phyloP scores from a whole-genome alignment of 2,329 filamentous ascomycete genomes.

The Aspergillus texensis region DNA sequence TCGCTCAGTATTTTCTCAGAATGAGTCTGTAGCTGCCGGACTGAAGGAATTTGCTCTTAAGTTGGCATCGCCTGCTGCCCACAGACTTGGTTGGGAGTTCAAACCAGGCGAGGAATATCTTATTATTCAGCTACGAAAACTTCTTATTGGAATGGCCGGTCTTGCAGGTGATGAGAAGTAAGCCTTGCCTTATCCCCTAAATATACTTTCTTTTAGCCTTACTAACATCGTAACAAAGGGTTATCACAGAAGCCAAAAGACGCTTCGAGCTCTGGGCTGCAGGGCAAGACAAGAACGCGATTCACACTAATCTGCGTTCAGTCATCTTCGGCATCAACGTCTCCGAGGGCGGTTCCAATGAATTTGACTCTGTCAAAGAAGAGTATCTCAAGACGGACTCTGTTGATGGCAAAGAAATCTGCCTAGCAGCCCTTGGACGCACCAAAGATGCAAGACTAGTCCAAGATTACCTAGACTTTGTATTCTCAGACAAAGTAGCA shows the following conservation, averaged over 20 bases:
- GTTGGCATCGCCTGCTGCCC: constrained; percentile 73
- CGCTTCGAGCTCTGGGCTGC: constrained; percentile 80
- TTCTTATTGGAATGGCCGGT: constrained; percentile 76
- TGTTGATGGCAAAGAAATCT: constrained; percentile 89
- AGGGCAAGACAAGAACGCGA: constrained; percentile 64
- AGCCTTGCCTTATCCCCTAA: constrained; percentile 32
- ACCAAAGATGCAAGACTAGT: constrained; percentile 72
- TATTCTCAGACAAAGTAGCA: constrained; percentile 82
- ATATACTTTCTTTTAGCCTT: not conserved
- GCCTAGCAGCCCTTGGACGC: constrained; percentile 73
- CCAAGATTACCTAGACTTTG: constrained; percentile 67
- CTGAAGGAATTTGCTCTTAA: constrained; percentile 78
- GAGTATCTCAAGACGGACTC: constrained; percentile 83
- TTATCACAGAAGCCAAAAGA: constrained; percentile 71
- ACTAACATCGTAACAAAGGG: constrained; percentile 46
- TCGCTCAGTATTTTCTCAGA: constrained; percentile 81
- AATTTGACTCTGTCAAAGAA: constrained; percentile 75
- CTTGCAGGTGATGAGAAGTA: constrained; percentile 74
- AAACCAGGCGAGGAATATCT: constrained; percentile 78
- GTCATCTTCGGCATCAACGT: constrained; percentile 81
- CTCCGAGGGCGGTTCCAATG: constrained; percentile 69
- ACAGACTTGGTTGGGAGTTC: constrained; percentile 85
- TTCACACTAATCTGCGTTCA: constrained; percentile 79
- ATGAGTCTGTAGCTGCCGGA: constrained; percentile 70
- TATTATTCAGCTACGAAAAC: constrained; percentile 77